These are phyloP conservation scores for Truncatella angustata DNA, from an alignment of 2,329 filamentous ascomycete species.

Conservation along the genomic window DNA sequence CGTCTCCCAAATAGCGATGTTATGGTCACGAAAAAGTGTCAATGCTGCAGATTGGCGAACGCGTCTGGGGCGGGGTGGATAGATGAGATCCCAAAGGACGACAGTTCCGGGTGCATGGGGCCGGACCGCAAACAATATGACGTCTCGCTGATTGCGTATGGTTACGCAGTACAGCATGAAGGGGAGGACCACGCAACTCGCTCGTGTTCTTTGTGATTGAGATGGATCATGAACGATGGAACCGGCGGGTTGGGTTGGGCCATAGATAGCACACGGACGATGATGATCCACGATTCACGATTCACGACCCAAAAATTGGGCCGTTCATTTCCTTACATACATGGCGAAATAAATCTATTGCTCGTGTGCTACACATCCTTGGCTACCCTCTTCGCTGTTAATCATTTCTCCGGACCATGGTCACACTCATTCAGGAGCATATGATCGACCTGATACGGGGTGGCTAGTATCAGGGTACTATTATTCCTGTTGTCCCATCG, in stretches of 20 bases:
- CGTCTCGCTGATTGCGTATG: conserved; percentile 3
- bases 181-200: not conserved
- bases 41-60: too few species aligned
- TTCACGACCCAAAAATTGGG: not conserved
- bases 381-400: too few species aligned
- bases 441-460: not conserved
- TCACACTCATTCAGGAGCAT: not conserved
- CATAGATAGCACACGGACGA: too few species aligned
- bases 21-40: too few species aligned
- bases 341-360: too few species aligned
- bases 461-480: not conserved
- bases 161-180: not conserved
- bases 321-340: conserved; percentile 4
- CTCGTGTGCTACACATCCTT: too few species aligned
- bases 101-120: conserved; percentile 5
- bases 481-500: not conserved
- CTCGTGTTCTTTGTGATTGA: not conserved
- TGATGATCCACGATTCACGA: too few species aligned
- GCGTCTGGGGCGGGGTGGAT: too few species aligned
- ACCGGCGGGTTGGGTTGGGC: conserved; percentile 4
- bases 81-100: not conserved
- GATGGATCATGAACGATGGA: conserved; percentile 4
- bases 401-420: too few species aligned
- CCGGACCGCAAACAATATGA: not conserved
- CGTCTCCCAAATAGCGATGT: too few species aligned